Conservation (phyloP, 805 yeast species). For the Kodamaea leandrae region DNA sequence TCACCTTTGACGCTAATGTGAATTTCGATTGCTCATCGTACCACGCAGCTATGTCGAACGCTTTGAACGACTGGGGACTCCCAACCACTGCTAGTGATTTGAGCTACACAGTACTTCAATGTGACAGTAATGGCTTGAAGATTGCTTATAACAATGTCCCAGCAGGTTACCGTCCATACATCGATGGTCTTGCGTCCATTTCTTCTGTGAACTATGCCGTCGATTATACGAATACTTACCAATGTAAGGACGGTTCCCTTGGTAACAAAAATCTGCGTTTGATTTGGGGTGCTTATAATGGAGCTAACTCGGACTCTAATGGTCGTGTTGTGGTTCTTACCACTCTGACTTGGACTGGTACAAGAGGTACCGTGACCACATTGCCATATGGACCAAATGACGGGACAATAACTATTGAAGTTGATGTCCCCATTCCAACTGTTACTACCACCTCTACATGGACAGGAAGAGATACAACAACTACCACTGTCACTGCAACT, state of each 20-base stretch:
- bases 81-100: not conserved
- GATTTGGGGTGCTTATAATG: slow-evolving; percentile 4
- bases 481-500: no score
- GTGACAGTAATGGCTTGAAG: not conserved
- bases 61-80: slow-evolving; percentile 1
- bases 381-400: slow-evolving; percentile 8
- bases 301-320: slow-evolving; percentile 1
- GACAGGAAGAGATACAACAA: no score
- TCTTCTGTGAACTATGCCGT: no score
- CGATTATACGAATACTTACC: slow-evolving; percentile 12
- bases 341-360: slow-evolving; percentile 8
- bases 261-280: not conserved
- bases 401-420: slow-evolving; percentile 13
- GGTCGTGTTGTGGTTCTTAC: slow-evolving; percentile 6
- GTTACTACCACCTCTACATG: no score
- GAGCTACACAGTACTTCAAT: slow-evolving; percentile 1
- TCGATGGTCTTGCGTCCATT: slow-evolving; percentile 1
- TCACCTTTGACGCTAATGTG: slow-evolving; percentile 13
- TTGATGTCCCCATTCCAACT: no score
- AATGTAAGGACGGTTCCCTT: slow-evolving; percentile 12
- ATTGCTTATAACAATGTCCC: slow-evolving; percentile 20
- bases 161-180: slow-evolving; percentile 23
- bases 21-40: slow-evolving; percentile 21
- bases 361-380: slow-evolving; percentile 9
- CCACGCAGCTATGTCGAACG: slow-evolving; percentile 14